Percentiles rank a stretch among this genome's conserved stretches.
Evolutionary conservation across 331 rosid genomes (phyloP).

Genomic region (Telfairia occidentalis): DNA sequence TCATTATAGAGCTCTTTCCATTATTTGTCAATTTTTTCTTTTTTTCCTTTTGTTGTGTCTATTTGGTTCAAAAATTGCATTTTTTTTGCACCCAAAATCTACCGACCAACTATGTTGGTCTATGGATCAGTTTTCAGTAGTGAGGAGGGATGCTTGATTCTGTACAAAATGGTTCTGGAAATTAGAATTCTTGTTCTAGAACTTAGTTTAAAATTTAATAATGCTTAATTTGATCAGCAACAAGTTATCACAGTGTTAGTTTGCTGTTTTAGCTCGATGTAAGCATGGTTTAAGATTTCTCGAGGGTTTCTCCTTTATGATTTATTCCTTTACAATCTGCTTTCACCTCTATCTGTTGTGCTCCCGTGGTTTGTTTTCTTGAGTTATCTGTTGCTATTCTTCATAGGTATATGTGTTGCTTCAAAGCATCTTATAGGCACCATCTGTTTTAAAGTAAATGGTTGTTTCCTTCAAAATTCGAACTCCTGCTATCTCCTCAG

Average conservation of each 20-base stretch:
- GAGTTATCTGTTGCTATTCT: neutral
- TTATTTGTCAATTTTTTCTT: neutral
- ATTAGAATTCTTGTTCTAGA: neutral
- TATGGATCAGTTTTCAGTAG: neutral
- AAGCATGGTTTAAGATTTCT: neutral
- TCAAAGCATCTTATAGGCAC: neutral
- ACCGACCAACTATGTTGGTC: neutral
- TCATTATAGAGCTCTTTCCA: neutral
- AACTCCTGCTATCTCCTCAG: neutral
- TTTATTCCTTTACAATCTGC: neutral
- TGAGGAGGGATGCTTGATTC: slow-evolving; percentile 5
- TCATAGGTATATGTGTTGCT: neutral
- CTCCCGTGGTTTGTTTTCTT: neutral
- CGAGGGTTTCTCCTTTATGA: neutral
- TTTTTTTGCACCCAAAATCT: neutral
- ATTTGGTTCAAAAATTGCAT: neutral
- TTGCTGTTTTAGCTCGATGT: neutral
- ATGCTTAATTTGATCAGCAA: neutral
- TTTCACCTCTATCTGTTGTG: neutral
- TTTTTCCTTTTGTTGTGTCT: neutral
- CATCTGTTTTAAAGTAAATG: neutral
- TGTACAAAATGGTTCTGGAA: neutral
- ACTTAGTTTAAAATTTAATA: neutral
- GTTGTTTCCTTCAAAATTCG: neutral
- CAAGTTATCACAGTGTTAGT: neutral